Percentiles rank a stretch among this genome's conserved stretches.
phyloP scores from a whole-genome alignment of 2,329 filamentous ascomycete genomes.

The Aspergillus transmontanensis region DNA sequence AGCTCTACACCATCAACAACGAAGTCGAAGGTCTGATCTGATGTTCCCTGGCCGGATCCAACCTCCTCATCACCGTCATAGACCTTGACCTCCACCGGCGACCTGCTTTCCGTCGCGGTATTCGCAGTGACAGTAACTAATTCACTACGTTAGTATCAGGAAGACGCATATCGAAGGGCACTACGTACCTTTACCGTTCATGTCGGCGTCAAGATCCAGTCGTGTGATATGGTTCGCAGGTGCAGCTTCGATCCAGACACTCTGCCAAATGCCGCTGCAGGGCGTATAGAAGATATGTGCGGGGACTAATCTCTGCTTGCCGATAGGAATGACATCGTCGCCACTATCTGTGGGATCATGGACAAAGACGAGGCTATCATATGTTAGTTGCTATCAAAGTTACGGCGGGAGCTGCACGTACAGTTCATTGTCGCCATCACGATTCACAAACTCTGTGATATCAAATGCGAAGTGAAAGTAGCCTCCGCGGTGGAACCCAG shows the following conservation, averaged over 20 bases:
- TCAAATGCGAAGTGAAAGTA: constrained; percentile 66
- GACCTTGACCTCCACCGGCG: constrained; percentile 42
- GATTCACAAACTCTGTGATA: constrained; percentile 50
- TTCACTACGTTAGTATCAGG: background rate
- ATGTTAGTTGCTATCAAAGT: constrained; percentile 2
- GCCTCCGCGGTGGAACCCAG: constrained; percentile 60
- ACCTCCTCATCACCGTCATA: constrained; percentile 45
- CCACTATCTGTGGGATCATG: constrained; percentile 67
- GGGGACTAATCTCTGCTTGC: constrained; percentile 63
- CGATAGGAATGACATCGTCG: constrained; percentile 62
- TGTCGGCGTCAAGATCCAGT: constrained; percentile 62
- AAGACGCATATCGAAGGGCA: background rate
- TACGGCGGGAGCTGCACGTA: constrained; percentile 32
- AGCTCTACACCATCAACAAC: constrained; percentile 56
- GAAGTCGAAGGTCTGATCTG: constrained; percentile 59
- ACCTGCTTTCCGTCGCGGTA: constrained; percentile 43
- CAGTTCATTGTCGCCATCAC: constrained; percentile 57
- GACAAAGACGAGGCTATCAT: constrained; percentile 61
- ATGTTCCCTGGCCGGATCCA: constrained; percentile 46
- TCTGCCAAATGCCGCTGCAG: constrained; percentile 75
- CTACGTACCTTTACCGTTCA: constrained; percentile 54
- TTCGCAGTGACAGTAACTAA: constrained; percentile 60
- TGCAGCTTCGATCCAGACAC: constrained; percentile 70
- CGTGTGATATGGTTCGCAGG: constrained; percentile 60
- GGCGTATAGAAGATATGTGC: constrained; percentile 68